These are phyloP conservation scores for Lepidium campestre DNA, from an alignment of 441 rosid genomes.

Conservation along the genomic window DNA sequence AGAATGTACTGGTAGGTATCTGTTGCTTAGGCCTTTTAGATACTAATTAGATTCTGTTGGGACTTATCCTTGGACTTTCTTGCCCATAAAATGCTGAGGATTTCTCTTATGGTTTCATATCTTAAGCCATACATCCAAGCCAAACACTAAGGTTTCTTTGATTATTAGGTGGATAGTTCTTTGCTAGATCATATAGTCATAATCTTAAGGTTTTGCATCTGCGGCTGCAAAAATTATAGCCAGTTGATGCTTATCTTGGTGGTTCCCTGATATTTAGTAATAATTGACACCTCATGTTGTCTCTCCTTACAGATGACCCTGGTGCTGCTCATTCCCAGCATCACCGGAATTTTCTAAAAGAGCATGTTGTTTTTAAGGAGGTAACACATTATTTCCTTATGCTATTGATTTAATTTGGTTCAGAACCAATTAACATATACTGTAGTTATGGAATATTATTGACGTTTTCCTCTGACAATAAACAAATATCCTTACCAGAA, in stretches of 20 bases:
- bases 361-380: constrained; percentile 95
- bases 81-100: neutral
- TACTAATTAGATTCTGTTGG: neutral
- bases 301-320: constrained; percentile 74
- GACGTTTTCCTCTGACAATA: neutral
- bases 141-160: constrained; percentile 2
- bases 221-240: neutral
- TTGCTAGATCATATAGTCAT: neutral
- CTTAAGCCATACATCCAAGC: neutral
- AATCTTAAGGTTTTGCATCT: constrained; percentile 2
- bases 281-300: constrained; percentile 12
- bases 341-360: constrained; percentile 82
- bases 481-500: neutral
- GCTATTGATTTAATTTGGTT: constrained; percentile 3
- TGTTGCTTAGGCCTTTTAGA: constrained; percentile 6
- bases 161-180: constrained; percentile 3
- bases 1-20: neutral
- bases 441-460: neutral
- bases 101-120: constrained; percentile 13
- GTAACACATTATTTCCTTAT: constrained; percentile 36
- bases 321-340: constrained; percentile 72
- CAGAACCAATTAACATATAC: neutral
- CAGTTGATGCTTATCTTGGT: constrained; percentile 5
- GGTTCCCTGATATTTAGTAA: neutral
- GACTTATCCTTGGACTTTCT: neutral